These are phyloP conservation scores for Amesomyces nigricolor DNA, from an alignment of 2,329 filamentous ascomycete genomes.

Conservation along the genomic window DNA sequence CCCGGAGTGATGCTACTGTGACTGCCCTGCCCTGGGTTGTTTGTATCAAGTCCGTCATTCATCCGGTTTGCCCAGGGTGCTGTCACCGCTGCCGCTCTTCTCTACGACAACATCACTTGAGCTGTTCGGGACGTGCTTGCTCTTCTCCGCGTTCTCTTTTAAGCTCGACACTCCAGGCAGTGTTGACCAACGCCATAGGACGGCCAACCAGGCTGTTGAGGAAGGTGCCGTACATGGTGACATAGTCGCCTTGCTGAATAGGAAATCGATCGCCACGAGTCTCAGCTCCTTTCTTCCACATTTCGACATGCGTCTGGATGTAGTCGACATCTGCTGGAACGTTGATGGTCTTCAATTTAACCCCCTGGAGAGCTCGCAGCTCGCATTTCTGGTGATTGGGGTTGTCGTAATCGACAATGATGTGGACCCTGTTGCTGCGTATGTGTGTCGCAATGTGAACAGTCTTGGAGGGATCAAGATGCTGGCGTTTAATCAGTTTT, in stretches of 20 bases:
- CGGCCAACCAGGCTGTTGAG: slow-evolving; percentile 6
- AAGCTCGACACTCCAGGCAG: slow-evolving; percentile 3
- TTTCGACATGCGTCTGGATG: neutral
- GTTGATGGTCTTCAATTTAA: neutral
- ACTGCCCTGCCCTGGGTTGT: too few species aligned
- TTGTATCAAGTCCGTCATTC: too few species aligned
- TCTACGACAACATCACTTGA: too few species aligned
- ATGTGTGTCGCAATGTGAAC: neutral
- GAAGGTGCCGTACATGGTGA: slow-evolving; percentile 12
- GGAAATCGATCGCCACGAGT: too few species aligned
- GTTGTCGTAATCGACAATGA: neutral
- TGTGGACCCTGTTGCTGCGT: neutral
- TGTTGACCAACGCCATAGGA: slow-evolving; percentile 11
- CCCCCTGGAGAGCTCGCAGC: neutral
- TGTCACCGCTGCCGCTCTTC: too few species aligned
- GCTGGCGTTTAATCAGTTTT: neutral
- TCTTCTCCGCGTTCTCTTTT: too few species aligned
- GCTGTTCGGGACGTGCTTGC: too few species aligned
- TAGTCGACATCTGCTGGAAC: neutral
- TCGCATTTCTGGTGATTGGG: neutral
- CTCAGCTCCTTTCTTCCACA: too few species aligned
- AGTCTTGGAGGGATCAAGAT: neutral
- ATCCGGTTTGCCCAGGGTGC: too few species aligned
- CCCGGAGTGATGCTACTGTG: too few species aligned
- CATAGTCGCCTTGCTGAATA: too few species aligned